Evolutionary conservation across 805 yeast species (phyloP).

Genomic region (Cyberlindnera suaveolens): DNA sequence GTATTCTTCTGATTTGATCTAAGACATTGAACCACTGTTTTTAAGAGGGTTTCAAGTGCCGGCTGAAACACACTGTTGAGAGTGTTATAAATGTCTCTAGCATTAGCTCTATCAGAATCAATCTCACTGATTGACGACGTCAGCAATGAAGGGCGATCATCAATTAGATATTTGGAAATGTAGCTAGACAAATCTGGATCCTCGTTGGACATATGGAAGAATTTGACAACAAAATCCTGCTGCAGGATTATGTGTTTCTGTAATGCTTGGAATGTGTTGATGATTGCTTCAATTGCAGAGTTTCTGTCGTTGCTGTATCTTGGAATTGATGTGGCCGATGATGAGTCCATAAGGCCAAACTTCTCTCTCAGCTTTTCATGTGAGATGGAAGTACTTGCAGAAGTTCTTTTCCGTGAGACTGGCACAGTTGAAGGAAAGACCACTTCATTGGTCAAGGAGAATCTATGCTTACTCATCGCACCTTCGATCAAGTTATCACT

Average conservation of each 20-base stretch:
- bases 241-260: conserved; percentile 30
- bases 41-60: conserved; percentile 23
- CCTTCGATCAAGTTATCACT: conserved; percentile 23
- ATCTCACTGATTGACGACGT: conserved; percentile 29
- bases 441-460: conserved; percentile 10
- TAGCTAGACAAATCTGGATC: conserved; percentile 28
- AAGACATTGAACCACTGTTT: conserved; percentile 28
- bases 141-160: conserved; percentile 26
- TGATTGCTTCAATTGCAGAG: conserved; percentile 8
- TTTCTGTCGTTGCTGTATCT: conserved; percentile 1
- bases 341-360: conserved; percentile 16
- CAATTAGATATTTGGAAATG: conserved; percentile 25
- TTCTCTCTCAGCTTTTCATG: conserved; percentile 15
- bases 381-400: not conserved
- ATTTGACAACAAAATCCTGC: conserved; percentile 33
- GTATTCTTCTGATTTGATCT: conserved; percentile 34
- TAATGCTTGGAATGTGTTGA: conserved; percentile 26
- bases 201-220: conserved; percentile 36
- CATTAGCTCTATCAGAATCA: conserved; percentile 40
- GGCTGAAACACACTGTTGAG: conserved; percentile 42
- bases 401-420: not conserved
- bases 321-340: conserved; percentile 4
- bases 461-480: conserved; percentile 9
- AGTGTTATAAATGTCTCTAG: conserved; percentile 39
- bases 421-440: too few species aligned